A percentile compares a stretch with the other conserved stretches of the same genome.
Conservation (phyloP, 768 basidiomycete species). For the Collybia sordida region DNA sequence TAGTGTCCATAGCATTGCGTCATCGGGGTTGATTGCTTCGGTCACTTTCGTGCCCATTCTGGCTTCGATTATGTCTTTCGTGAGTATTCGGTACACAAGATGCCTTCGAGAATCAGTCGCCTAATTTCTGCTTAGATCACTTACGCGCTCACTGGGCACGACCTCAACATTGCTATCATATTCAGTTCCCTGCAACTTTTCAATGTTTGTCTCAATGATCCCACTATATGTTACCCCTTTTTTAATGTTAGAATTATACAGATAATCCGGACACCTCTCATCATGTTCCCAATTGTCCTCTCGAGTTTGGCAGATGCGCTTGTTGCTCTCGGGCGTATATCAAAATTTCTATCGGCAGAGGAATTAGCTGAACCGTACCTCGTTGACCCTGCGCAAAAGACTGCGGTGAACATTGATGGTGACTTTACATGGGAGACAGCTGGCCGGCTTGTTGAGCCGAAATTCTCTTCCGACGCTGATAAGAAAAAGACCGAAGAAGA, state of each 20-base stretch:
- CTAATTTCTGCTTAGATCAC: conserved; percentile 44
- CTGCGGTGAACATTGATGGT: conserved; percentile 47
- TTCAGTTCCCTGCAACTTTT: conserved; percentile 60
- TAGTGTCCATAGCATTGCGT: conserved; percentile 29
- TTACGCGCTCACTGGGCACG: conserved; percentile 56
- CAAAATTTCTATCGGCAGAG: conserved; percentile 50
- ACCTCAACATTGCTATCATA: conserved; percentile 51
- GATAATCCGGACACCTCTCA: conserved; percentile 60
- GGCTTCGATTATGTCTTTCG: conserved; percentile 51
- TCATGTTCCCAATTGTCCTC: conserved; percentile 56
- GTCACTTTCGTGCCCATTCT: conserved; percentile 53
- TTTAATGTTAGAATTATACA: conserved; percentile 13
- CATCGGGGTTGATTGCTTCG: conserved; percentile 37
- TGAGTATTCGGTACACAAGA: conserved; percentile 27
- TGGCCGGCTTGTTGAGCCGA: conserved; percentile 16
- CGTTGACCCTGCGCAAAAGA: conserved; percentile 35
- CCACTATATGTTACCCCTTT: background rate
- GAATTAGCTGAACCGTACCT: conserved; percentile 48
- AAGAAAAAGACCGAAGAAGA: conserved; percentile 10
- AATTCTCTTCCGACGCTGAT: conserved; percentile 7
- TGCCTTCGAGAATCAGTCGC: background rate
- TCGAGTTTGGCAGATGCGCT: conserved; percentile 46
- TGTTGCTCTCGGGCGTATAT: conserved; percentile 49
- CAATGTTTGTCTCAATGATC: conserved; percentile 36
- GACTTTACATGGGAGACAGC: conserved; percentile 53